Conservation (phyloP, 208 protist genomes). For the Balamuthia mandrillaris region DNA sequence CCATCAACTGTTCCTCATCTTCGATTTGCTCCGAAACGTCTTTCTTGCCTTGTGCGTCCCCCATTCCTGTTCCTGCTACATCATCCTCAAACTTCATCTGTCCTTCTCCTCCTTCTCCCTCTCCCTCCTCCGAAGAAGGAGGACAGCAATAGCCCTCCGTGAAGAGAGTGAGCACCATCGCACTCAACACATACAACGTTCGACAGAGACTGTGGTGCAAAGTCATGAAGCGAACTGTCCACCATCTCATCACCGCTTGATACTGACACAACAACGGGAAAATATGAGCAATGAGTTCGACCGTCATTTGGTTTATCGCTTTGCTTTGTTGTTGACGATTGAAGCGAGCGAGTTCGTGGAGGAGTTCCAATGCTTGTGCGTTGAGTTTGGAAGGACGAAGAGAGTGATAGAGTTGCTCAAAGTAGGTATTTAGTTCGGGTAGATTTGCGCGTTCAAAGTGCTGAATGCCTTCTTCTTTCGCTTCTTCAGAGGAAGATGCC, state of each 20-base stretch:
- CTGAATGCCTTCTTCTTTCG: neutral
- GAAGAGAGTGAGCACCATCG: conserved; percentile 79
- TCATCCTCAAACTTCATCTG: conserved; percentile 56
- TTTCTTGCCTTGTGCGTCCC: conserved; percentile 96
- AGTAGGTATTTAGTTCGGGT: too few relatives aligned
- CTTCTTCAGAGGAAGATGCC: neutral
- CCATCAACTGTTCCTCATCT: conserved; percentile 79
- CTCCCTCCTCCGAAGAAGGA: conserved; percentile 68
- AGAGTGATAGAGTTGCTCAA: too few relatives aligned
- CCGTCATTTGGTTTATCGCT: neutral
- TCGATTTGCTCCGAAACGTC: conserved; percentile 97
- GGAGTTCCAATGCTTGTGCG: too few relatives aligned
- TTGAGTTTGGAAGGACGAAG: too few relatives aligned
- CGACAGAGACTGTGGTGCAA: neutral
- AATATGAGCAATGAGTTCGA: neutral
- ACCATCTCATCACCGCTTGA: neutral
- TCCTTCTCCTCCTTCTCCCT: conserved; percentile 67
- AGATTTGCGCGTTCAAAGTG: too few relatives aligned
- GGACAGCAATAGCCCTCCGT: conserved; percentile 87
- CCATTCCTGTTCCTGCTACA: conserved; percentile 92
- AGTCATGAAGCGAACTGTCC: neutral
- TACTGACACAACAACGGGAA: neutral
- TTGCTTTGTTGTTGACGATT: too few relatives aligned
- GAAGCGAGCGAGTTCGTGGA: too few relatives aligned
- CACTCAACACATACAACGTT: neutral